Evolutionary conservation across 1,139 yeast species (phyloP), one percentile per base, ranked within the genome.

Genomic region (Blastobotrys illinoisensis): DNA sequence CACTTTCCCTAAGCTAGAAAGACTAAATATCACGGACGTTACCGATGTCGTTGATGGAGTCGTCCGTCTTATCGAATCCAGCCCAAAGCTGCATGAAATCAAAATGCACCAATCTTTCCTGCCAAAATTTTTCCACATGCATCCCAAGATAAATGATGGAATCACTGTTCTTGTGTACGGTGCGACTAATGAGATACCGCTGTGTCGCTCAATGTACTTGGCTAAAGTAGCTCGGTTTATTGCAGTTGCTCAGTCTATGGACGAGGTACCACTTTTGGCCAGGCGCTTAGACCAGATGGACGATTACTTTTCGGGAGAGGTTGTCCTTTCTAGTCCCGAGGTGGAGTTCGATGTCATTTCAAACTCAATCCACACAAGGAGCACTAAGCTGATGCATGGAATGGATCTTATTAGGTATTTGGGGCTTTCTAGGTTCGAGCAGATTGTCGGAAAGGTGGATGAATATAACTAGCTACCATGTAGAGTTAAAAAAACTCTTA

Each of bases 21-120:
- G 49, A 16, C 43, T 46, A 3, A 46, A 46, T 11, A 32, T 20
- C n/a, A 19, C 46, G 14, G 28, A 44, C n/a, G 21, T 19, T 18
- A 9, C 23, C 32, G 28, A 14, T 32, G 48, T 14, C 7, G 18
- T 14, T 9, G 48, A 13, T n/a, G 52, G 48, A 7, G 24, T 50
- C n/a, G 3, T 26, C 18, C 48, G 21, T 2, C 14, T 36, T 9
- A n/a, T 48, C 16, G 21, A 23, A 43, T 19, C 46, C 3, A 36
- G 46, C n/a, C 47, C 46, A 5, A 36, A 16, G 19, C 47, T 48
- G 32, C 26, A 13, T 9, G 46, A 48, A 26, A 14, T 48, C 20
- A 21, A 46, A 14, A 32, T 40, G 24, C 36, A 23, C 14, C 50
- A 48, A n/a, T 14, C 18, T 19, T 48, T 40, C 44, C 18, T 18